phyloP scores from a whole-genome alignment of 371 early-diverging fungal species.

The Coemansia sp. region DNA sequence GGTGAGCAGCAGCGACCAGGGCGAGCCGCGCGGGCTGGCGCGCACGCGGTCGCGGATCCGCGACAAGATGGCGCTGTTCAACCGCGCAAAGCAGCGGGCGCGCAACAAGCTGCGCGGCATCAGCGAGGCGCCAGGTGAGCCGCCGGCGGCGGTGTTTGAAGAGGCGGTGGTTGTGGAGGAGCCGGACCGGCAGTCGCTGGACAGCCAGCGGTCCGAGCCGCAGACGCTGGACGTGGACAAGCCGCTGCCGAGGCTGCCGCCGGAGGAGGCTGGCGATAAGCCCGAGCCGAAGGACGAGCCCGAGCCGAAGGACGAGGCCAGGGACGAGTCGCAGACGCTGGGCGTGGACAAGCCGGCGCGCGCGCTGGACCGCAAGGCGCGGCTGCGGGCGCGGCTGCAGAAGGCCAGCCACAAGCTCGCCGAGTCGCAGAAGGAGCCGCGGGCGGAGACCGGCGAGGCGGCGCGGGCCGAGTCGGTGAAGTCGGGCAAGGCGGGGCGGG shows the following conservation, averaged over 20 bases:
- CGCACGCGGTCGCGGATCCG: conserved; percentile 35
- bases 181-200: neutral
- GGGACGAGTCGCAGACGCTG: neutral
- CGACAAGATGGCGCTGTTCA: conserved; percentile 41
- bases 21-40: conserved; percentile 10
- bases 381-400: conserved; percentile 35
- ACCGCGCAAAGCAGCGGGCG: conserved; percentile 34
- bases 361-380: conserved; percentile 33
- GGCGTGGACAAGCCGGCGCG: neutral
- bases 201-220: no score
- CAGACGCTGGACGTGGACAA: conserved; percentile 20
- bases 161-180: neutral
- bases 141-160: neutral
- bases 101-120: conserved; percentile 31
- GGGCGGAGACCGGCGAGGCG: neutral
- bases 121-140: conserved; percentile 5
- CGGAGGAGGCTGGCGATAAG: neutral
- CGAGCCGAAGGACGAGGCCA: neutral
- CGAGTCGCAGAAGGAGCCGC: conserved; percentile 26
- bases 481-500: no score
- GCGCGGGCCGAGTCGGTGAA: neutral
- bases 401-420: conserved; percentile 32
- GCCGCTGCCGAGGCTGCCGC: conserved; percentile 19
- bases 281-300: neutral
- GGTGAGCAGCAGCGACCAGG: neutral